Percentiles rank a stretch among this genome's conserved stretches.
Conservation (phyloP, 345 rosid species). For the Diplotaxis tenuifolia region DNA sequence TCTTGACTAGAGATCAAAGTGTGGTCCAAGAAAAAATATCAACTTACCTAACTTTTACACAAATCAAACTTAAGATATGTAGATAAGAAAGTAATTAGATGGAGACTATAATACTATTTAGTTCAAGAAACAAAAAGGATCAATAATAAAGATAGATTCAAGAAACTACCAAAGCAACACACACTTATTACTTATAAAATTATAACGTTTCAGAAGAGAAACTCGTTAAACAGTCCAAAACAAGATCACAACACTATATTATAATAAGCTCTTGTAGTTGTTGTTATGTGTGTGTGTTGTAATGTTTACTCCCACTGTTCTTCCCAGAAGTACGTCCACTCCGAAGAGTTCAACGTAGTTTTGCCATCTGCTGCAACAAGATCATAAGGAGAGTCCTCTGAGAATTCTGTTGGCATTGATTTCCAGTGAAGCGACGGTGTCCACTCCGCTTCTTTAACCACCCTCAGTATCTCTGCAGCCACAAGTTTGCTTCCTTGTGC, state of each 20-base stretch:
- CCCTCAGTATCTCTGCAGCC: conserved; percentile 73
- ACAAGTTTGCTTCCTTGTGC: conserved; percentile 90
- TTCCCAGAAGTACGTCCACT: conserved; percentile 83
- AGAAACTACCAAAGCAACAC: neutral
- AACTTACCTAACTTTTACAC: neutral
- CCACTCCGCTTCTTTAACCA: conserved; percentile 82
- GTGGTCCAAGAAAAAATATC: neutral
- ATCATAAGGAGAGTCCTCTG: conserved; percentile 72
- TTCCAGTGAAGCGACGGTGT: conserved; percentile 88
- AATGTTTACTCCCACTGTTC: conserved; percentile 66
- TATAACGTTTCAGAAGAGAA: neutral
- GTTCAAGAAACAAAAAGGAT: neutral
- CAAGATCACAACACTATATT: neutral
- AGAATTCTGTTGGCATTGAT: conserved; percentile 77
- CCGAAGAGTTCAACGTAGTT: conserved; percentile 67
- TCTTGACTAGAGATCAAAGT: neutral
- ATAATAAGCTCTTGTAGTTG: neutral
- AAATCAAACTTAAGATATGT: neutral
- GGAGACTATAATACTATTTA: neutral
- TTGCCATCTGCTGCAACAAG: conserved; percentile 80
- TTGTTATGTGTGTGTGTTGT: conserved; percentile 8
- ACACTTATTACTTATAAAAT: neutral
- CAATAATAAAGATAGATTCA: neutral
- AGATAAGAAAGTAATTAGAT: neutral
- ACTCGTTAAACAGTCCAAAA: neutral